These are phyloP conservation scores for Cyberlindnera galapagoensis DNA, from an alignment of 805 yeast species.

Conservation along the genomic window DNA sequence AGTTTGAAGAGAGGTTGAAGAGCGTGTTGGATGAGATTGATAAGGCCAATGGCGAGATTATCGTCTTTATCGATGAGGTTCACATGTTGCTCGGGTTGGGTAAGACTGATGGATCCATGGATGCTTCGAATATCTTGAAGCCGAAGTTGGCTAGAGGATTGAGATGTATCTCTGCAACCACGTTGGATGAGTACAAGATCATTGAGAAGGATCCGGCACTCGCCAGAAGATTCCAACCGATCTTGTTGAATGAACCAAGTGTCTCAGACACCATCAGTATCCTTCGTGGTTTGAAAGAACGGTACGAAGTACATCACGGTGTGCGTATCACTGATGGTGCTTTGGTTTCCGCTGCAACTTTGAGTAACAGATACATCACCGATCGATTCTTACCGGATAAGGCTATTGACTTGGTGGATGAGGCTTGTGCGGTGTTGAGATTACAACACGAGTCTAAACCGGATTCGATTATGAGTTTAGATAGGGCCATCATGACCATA, in stretches of 20 bases:
- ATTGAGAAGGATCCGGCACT: slow-evolving; percentile 96
- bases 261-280: slow-evolving; percentile 90
- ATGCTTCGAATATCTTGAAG: slow-evolving; percentile 87
- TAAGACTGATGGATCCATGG: slow-evolving; percentile 90
- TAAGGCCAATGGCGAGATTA: slow-evolving; percentile 65
- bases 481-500: slow-evolving; percentile 85
- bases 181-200: slow-evolving; percentile 88
- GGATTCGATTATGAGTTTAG: slow-evolving; percentile 84
- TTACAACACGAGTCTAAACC: slow-evolving; percentile 97
- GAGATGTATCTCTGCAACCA: slow-evolving; percentile 95
- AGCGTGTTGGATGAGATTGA: slow-evolving; percentile 78
- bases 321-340: slow-evolving; percentile 92
- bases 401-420: slow-evolving; percentile 95
- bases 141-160: slow-evolving; percentile 94
- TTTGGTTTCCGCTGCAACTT: slow-evolving; percentile 85
- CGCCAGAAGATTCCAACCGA: slow-evolving; percentile 91
- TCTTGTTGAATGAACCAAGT: slow-evolving; percentile 77
- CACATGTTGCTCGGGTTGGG: slow-evolving; percentile 89
- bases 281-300: slow-evolving; percentile 86
- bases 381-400: slow-evolving; percentile 92
- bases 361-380: slow-evolving; percentile 84
- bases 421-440: slow-evolving; percentile 92
- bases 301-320: slow-evolving; percentile 96
- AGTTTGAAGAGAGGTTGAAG: slow-evolving; percentile 87
- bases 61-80: slow-evolving; percentile 85